phyloP scores from a whole-genome alignment of 73 alveolate species.

The Stentor roeselii region DNA sequence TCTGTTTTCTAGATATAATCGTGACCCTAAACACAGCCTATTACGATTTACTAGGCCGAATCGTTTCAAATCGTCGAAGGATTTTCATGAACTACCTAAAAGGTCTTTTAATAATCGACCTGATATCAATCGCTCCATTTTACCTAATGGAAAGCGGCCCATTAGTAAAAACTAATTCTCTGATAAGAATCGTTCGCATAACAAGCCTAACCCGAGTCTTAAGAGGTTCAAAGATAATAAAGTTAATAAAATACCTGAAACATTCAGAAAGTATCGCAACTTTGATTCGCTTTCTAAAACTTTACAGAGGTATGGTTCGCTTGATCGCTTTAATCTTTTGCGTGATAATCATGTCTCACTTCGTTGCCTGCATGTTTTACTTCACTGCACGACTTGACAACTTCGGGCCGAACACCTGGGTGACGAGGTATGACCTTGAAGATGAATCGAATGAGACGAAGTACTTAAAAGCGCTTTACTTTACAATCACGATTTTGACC shows the following conservation, averaged over 20 bases:
- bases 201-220: slow-evolving; percentile 61
- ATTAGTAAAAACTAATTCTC: slow-evolving; percentile 27
- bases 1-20: neutral
- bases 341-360: neutral
- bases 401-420: slow-evolving; percentile 67
- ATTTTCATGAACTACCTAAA: neutral
- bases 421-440: neutral
- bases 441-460: neutral
- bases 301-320: neutral
- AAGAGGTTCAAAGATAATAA: slow-evolving; percentile 40
- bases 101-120: neutral
- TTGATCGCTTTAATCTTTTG: neutral
- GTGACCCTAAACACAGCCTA: neutral
- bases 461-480: neutral
- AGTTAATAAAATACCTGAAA: slow-evolving; percentile 39
- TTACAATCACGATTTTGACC: slow-evolving; percentile 19
- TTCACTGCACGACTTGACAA: slow-evolving; percentile 57
- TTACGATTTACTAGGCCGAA: neutral
- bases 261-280: slow-evolving; percentile 33
- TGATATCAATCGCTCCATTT: slow-evolving; percentile 2
- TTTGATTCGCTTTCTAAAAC: too few relatives aligned
- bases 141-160: neutral
- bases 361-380: slow-evolving; percentile 71
- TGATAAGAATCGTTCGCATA: slow-evolving; percentile 49
- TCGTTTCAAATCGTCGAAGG: neutral